Percentiles rank a stretch among this genome's conserved stretches.
phyloP scores from a whole-genome alignment of 1,139 yeast species.

The Williopsis jadinii region DNA sequence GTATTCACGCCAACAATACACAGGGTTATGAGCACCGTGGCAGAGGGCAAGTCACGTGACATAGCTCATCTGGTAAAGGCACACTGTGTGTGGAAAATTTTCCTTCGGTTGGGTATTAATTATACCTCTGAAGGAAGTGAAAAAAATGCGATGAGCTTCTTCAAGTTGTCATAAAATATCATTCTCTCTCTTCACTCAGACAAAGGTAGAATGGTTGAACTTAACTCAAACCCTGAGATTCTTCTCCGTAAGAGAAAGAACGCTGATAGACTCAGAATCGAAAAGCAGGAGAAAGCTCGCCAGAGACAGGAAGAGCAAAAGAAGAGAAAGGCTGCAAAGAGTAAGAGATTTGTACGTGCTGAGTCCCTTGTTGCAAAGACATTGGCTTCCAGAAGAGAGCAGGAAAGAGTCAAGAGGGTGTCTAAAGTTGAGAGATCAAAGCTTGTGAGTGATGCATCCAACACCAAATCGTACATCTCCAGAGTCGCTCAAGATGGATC shows the following conservation, averaged over 20 bases:
- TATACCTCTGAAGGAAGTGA: too few relatives aligned
- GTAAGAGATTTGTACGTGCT: constrained; percentile 57
- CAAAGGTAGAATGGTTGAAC: constrained; percentile 29
- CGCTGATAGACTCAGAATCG: constrained; percentile 62
- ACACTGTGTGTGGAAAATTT: too few relatives aligned
- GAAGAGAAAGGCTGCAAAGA: constrained; percentile 35
- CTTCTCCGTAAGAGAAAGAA: constrained; percentile 72
- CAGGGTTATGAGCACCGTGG: too few relatives aligned
- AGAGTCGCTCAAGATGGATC: constrained; percentile 28
- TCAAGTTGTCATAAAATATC: too few relatives aligned
- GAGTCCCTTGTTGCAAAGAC: constrained; percentile 64
- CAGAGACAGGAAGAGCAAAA: constrained; percentile 37
- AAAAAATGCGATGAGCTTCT: too few relatives aligned
- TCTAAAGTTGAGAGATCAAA: constrained; percentile 38
- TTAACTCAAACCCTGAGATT: constrained; percentile 69
- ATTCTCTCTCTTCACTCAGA: not conserved
- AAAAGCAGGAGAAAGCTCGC: constrained; percentile 44
- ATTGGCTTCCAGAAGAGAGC: constrained; percentile 58
- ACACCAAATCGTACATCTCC: constrained; percentile 18
- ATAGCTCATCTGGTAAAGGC: too few relatives aligned
- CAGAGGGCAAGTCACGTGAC: too few relatives aligned
- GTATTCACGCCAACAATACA: too few relatives aligned
- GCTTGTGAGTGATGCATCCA: constrained; percentile 16
- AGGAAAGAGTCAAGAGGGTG: constrained; percentile 58
- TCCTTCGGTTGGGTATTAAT: too few relatives aligned